Evolutionary conservation across 179 eudicot genomes (phyloP).

Genomic region (Beta macrorhiza): DNA sequence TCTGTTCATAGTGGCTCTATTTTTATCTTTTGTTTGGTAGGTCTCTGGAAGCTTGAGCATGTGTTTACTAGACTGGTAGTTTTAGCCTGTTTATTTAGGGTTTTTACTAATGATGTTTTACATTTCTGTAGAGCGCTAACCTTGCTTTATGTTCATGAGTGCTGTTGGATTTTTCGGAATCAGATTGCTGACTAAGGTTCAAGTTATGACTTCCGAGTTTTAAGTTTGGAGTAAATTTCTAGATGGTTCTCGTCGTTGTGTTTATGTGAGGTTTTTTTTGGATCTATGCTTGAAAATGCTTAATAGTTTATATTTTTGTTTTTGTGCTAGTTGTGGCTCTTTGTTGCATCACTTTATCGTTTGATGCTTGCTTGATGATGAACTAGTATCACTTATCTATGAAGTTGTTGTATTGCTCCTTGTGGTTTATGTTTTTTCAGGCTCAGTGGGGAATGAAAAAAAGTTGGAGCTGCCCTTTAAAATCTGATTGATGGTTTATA

Average conservation of each 20-base stretch:
- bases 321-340: not conserved
- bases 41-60: not conserved
- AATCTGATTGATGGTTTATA: not conserved
- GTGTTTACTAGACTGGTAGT: not conserved
- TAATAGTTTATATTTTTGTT: not conserved
- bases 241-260: not conserved
- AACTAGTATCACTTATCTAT: not conserved
- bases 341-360: not conserved
- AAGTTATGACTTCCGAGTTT: not conserved
- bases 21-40: no score
- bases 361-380: not conserved
- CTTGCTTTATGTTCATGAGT: not conserved
- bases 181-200: not conserved
- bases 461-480: not conserved
- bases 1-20: no score
- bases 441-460: no score
- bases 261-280: not conserved
- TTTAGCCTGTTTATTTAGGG: not conserved
- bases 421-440: not conserved
- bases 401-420: not conserved
- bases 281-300: not conserved
- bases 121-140: not conserved
- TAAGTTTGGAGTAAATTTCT: not conserved
- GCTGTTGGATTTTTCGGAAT: not conserved
- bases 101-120: not conserved